Evolutionary conservation across 768 basidiomycete species (phyloP), one percentile per base, ranked within the genome.

Genomic region (Multifurca ochricompacta): DNA sequence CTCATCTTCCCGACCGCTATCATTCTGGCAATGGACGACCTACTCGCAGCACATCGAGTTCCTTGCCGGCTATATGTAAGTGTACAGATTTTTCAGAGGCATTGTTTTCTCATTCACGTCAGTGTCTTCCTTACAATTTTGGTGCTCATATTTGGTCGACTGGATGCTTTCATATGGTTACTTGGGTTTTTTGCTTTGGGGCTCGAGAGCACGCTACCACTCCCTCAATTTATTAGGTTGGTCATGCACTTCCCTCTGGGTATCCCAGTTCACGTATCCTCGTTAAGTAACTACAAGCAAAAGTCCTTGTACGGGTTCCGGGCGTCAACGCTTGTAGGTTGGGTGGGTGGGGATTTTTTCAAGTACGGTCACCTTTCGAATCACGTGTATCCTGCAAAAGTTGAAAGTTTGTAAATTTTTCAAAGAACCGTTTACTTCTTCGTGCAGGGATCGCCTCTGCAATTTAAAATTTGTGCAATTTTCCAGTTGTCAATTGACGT

Each of bases 11-110:
- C 77, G 90, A 30, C 86, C 81, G 2, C 71, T 87, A 53, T 77
- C 80, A 0, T 91, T 91, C 69, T 92, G 90, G 90, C 87, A 92
- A 63, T 92, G 90, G 90, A 69, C 75, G 44, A 77, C 72, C 3
- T 92, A 91, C 65, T 70, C 77, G 2, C 86, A 87, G 63, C 84
- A 92, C 65, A 74, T 92, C 48, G 90, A 92, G 63, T 91, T 88
- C 68, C 73, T 92, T 48, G 85, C 86, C 8, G 85, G 80, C 8
- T 74, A 85, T 54, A 84, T 91, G 90, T 90, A 59, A 40, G 77
- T 61, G 16, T 14, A 44, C 40, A 37, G 62, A 30, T 19, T 13
- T 31, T 35, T 37, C 6, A 37, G 53, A 44, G 19, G 46, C 31
- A 13, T 19, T 13, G 28, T 21, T 4, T 34, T 52, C 45, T 50